phyloP scores from a whole-genome alignment of 257 asterid genomes.

The Gentiana macrophylla region DNA sequence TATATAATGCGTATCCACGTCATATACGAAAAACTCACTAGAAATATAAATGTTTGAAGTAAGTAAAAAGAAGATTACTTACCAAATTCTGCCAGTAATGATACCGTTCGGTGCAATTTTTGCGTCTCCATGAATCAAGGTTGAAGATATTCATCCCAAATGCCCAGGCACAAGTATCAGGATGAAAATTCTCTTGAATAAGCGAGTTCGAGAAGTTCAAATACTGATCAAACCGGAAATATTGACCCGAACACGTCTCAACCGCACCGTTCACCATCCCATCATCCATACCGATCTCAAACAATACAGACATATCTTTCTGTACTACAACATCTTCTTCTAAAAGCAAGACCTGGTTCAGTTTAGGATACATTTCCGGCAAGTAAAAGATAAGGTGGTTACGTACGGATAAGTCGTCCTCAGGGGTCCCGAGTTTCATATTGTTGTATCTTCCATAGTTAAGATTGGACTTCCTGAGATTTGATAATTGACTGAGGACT shows the following conservation, averaged over 20 bases:
- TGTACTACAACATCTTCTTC: conserved; percentile 96
- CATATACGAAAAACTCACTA: not conserved
- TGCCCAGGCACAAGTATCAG: conserved; percentile 92
- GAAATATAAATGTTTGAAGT: not conserved
- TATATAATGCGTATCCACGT: not conserved
- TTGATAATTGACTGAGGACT: conserved; percentile 53
- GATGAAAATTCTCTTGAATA: conserved; percentile 66
- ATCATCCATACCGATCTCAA: conserved; percentile 81
- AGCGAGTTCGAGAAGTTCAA: conserved; percentile 79
- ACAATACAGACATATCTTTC: conserved; percentile 82
- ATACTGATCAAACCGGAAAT: conserved; percentile 66
- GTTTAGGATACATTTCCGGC: conserved; percentile 80
- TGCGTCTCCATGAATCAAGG: conserved; percentile 86
- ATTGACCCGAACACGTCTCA: conserved; percentile 88
- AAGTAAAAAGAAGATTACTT: conserved; percentile 11
- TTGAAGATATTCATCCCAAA: conserved; percentile 92
- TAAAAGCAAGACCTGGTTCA: conserved; percentile 67
- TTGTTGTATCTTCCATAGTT: conserved; percentile 55
- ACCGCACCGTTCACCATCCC: conserved; percentile 92
- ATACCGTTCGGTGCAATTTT: conserved; percentile 64
- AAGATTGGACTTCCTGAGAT: conserved; percentile 52
- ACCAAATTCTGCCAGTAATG: conserved; percentile 91
- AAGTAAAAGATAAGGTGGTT: conserved; percentile 86
- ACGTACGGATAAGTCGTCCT: conserved; percentile 57
- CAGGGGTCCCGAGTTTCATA: conserved; percentile 73